A percentile compares a stretch with the other conserved stretches of the same genome.
These are phyloP conservation scores for Kwoniella newhampshirensis DNA, from an alignment of 768 basidiomycete species.

Conservation along the genomic window DNA sequence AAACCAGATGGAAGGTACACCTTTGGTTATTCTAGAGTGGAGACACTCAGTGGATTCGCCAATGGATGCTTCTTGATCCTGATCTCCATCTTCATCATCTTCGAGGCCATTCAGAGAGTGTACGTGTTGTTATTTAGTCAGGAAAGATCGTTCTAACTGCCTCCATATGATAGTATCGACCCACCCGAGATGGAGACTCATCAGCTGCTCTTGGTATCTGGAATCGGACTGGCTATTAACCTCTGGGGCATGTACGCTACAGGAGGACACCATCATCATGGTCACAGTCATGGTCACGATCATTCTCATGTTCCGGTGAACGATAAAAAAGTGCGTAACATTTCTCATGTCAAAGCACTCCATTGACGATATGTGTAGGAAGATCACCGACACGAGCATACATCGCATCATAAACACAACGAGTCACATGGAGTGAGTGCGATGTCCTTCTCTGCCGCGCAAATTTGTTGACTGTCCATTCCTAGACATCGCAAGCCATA, in stretches of 20 bases:
- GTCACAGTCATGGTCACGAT: slow-evolving; percentile 42
- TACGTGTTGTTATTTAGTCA: slow-evolving; percentile 53
- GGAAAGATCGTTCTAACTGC: background rate
- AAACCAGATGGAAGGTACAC: slow-evolving; percentile 90
- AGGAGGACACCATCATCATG: slow-evolving; percentile 63
- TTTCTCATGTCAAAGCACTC: background rate
- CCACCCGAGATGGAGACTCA: slow-evolving; percentile 95
- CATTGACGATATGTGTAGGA: slow-evolving; percentile 6
- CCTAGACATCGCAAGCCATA: background rate
- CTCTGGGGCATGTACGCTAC: slow-evolving; percentile 99
- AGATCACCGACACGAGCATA: slow-evolving; percentile 21
- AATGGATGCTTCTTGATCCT: slow-evolving; percentile 61
- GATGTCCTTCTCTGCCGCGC: too few species aligned
- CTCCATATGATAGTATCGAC: slow-evolving; percentile 63
- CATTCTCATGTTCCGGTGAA: slow-evolving; percentile 34
- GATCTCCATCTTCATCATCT: slow-evolving; percentile 96
- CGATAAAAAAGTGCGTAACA: slow-evolving; percentile 34
- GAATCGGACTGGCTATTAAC: slow-evolving; percentile 86
- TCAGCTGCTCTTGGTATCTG: slow-evolving; percentile 84
- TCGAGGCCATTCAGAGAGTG: slow-evolving; percentile 95
- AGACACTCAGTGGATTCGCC: slow-evolving; percentile 95
- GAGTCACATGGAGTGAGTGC: slow-evolving; percentile 17
- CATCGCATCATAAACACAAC: slow-evolving; percentile 9
- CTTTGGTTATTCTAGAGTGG: slow-evolving; percentile 94
- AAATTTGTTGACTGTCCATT: background rate